phyloP scores from a whole-genome alignment of 2,329 filamentous ascomycete genomes.

The Sphaerulina vaccinii region DNA sequence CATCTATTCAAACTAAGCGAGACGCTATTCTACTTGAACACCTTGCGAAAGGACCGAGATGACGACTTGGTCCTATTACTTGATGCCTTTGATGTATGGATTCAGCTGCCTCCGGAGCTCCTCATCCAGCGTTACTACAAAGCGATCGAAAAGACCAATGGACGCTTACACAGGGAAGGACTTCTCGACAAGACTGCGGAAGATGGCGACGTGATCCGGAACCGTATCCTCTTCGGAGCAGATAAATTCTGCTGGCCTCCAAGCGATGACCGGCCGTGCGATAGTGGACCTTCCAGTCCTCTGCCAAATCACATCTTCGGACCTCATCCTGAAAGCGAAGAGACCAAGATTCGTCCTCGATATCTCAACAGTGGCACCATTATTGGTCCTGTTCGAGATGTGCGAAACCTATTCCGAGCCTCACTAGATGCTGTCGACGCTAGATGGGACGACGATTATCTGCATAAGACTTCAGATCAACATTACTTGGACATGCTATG shows the following conservation, averaged over 20 bases:
- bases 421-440: constrained; percentile 4
- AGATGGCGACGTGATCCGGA: constrained; percentile 9
- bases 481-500: constrained; percentile 22
- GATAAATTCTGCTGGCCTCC: constrained; percentile 33
- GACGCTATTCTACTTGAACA: constrained; percentile 20
- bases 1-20: constrained; percentile 23
- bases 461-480: constrained; percentile 19
- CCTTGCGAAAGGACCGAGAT: constrained; percentile 14
- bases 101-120: constrained; percentile 63
- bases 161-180: constrained; percentile 30
- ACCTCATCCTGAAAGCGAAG: constrained; percentile 3
- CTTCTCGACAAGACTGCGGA: constrained; percentile 4
- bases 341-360: constrained; percentile 10
- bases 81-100: constrained; percentile 63
- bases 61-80: constrained; percentile 63
- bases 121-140: constrained; percentile 61
- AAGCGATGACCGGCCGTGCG: constrained; percentile 16
- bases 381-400: constrained; percentile 20
- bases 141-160: constrained; percentile 54
- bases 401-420: constrained; percentile 15
- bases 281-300: constrained; percentile 5
- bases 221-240: constrained; percentile 30
- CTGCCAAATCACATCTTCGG: constrained; percentile 17
- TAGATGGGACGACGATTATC: constrained; percentile 14
- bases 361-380: constrained; percentile 23